phyloP scores from a whole-genome alignment of 176 grass and related monocot species.

The Dendrocalamus sinicus region DNA sequence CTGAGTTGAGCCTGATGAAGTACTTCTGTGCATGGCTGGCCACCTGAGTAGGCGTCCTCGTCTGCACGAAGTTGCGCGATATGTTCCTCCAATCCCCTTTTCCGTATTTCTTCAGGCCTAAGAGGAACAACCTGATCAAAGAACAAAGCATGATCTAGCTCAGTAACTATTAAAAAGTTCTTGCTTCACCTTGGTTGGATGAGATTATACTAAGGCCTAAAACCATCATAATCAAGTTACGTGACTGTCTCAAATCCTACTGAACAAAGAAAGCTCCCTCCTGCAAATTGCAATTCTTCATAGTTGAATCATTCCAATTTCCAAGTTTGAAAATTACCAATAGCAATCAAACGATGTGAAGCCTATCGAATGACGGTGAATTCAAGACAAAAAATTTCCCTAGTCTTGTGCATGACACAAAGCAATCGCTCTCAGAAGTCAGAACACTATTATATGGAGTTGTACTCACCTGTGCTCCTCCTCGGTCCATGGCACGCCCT shows the following conservation, averaged over 20 bases:
- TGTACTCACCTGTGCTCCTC: constrained; percentile 81
- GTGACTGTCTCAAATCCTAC: constrained; percentile 27
- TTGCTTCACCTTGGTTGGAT: not conserved
- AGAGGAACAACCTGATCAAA: constrained; percentile 67
- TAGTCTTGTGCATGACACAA: constrained; percentile 37
- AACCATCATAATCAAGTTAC: constrained; percentile 36
- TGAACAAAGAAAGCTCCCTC: constrained; percentile 19
- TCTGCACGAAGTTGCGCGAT: constrained; percentile 74
- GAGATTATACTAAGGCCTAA: not conserved
- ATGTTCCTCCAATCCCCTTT: constrained; percentile 99
- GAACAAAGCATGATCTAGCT: constrained; percentile 35
- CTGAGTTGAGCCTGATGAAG: constrained; percentile 86
- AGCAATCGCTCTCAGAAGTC: constrained; percentile 49
- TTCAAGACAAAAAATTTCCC: constrained; percentile 25
- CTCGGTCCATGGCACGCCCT: constrained; percentile 96
- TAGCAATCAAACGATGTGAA: constrained; percentile 37
- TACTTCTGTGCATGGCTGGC: constrained; percentile 96
- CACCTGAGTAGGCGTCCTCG: constrained; percentile 87
- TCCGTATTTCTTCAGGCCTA: constrained; percentile 75
- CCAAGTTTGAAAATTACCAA: not conserved
- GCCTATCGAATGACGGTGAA: constrained; percentile 24
- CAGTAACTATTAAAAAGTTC: constrained; percentile 8
- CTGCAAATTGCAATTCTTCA: not conserved
- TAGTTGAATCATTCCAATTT: not conserved
- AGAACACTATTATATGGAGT: not conserved